These are phyloP conservation scores for Ceratobasidium sp. DNA, from an alignment of 1,284 basidiomycete genomes.

Conservation along the genomic window DNA sequence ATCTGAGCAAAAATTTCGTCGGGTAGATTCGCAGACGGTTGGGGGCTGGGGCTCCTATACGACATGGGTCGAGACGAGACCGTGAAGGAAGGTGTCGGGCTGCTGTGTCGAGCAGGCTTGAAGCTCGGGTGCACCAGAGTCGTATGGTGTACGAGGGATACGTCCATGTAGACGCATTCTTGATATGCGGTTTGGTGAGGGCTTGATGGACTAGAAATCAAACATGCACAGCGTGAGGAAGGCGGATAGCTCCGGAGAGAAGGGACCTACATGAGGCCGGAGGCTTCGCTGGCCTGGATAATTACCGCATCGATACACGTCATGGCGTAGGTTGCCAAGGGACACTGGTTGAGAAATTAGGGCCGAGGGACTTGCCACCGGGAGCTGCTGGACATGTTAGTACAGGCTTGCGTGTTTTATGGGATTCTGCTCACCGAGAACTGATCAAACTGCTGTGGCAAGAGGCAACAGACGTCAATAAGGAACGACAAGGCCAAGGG, in stretches of 20 bases:
- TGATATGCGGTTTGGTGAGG: slow-evolving; percentile 1
- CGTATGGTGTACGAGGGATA: background rate
- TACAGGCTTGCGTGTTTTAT: background rate
- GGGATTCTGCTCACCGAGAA: background rate
- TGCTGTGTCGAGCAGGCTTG: slow-evolving; percentile 2
- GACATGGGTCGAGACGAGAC: slow-evolving; percentile 4
- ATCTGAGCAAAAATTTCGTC: slow-evolving; percentile 38
- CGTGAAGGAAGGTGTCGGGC: background rate
- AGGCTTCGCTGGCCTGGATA: slow-evolving; percentile 9
- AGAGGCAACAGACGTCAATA: slow-evolving; percentile 37
- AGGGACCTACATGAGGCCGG: slow-evolving; percentile 1
- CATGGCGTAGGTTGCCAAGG: background rate
- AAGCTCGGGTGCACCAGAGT: slow-evolving; percentile 7
- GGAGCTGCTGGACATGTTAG: slow-evolving; percentile 6
- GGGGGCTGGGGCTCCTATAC: background rate
- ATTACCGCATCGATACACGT: background rate
- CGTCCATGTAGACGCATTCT: background rate
- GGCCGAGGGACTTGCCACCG: slow-evolving; percentile 23
- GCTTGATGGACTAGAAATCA: slow-evolving; percentile 16
- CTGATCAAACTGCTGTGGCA: slow-evolving; percentile 14
- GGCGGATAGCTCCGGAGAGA: slow-evolving; percentile 5
- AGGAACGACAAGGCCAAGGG: background rate
- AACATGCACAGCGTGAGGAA: slow-evolving; percentile 36
- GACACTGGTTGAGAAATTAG: background rate
- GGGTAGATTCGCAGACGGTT: background rate